Percentiles rank a stretch among this genome's conserved stretches.
Conservation (phyloP, 75 land plant species). For the Pinus taeda region DNA sequence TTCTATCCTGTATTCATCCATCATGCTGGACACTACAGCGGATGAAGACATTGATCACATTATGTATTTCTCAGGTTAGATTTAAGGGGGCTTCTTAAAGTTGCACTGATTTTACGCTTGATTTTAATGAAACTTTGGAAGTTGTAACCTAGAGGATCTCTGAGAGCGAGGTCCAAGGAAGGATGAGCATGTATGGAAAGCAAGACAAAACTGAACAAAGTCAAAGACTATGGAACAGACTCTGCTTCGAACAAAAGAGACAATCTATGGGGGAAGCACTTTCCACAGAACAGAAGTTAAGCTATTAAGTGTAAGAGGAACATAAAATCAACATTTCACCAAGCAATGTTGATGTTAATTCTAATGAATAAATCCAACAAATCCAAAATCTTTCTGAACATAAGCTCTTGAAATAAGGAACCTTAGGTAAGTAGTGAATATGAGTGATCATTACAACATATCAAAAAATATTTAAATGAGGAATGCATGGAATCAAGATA, state of each 20-base stretch:
- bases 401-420: constrained; percentile 5
- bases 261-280: too few relatives aligned
- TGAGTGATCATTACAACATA: background rate
- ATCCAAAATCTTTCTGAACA: background rate
- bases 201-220: background rate
- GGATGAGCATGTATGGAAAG: background rate
- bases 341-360: background rate
- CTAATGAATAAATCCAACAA: background rate
- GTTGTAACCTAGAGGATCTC: background rate
- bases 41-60: background rate
- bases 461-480: background rate
- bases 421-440: background rate
- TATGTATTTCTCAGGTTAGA: background rate
- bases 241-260: background rate
- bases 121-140: too few relatives aligned
- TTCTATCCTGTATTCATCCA: background rate
- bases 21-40: background rate
- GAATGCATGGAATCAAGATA: background rate
- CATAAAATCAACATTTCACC: background rate
- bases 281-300: background rate
- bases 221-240: background rate
- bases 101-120: too few relatives aligned
- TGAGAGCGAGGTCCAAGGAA: background rate
- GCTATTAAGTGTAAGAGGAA: background rate
- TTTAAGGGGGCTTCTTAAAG: background rate